Evolutionary conservation across 2,329 filamentous ascomycete species (phyloP).

Genomic region (Helotiales sp.): DNA sequence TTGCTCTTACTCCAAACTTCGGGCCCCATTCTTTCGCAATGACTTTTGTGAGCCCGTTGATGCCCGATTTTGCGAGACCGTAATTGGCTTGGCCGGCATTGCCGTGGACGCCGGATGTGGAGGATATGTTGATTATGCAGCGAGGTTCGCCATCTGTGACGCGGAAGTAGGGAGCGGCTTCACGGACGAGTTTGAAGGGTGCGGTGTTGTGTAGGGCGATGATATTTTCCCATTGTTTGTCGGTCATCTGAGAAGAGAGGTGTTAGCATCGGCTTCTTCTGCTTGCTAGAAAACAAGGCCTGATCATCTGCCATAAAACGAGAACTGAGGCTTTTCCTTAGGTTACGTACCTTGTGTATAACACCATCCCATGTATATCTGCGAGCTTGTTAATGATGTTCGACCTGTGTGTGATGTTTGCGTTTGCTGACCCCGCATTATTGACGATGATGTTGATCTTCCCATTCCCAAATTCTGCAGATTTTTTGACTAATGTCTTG

Average conservation of each 20-base stretch:
- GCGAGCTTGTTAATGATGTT: constrained; percentile 3
- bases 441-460: constrained; percentile 93
- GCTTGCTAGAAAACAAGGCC: constrained; percentile 13
- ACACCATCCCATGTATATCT: constrained; percentile 87
- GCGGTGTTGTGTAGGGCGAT: constrained; percentile 80
- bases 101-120: constrained; percentile 78
- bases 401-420: neutral
- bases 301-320: constrained; percentile 15
- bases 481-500: constrained; percentile 67
- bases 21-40: constrained; percentile 93
- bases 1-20: constrained; percentile 76
- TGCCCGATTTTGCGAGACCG: constrained; percentile 78
- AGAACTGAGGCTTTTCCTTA: constrained; percentile 17
- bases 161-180: constrained; percentile 82
- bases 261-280: constrained; percentile 3
- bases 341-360: constrained; percentile 67
- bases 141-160: constrained; percentile 80
- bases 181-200: constrained; percentile 80
- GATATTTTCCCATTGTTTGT: constrained; percentile 91
- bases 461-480: constrained; percentile 78
- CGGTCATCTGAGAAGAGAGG: constrained; percentile 60
- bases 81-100: constrained; percentile 94
- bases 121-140: constrained; percentile 80
- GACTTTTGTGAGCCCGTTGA: constrained; percentile 81
- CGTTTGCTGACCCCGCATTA: constrained; percentile 63